Evolutionary conservation across 257 asterid genomes (phyloP).

Genomic region (Misopates orontium): DNA sequence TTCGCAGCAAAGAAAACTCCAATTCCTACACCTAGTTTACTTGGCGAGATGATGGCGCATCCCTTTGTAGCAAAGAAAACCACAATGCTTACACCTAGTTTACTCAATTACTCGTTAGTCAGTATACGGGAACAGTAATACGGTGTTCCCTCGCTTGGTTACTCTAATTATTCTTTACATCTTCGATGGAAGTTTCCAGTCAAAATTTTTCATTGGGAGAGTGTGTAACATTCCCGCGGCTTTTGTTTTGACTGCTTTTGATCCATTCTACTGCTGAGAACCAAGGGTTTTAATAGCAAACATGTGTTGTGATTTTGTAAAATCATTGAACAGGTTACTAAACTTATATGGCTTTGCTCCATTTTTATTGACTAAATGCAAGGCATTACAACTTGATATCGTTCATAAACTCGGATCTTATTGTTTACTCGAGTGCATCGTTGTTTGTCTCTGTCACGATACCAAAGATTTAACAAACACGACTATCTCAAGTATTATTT

Average conservation of each 20-base stretch:
- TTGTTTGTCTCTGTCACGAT: too few relatives aligned
- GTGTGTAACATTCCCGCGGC: not conserved
- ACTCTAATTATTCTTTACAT: not conserved
- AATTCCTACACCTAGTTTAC: slow-evolving; percentile 27
- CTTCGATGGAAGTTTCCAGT: not conserved
- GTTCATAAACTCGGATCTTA: too few relatives aligned
- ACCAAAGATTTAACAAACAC: too few relatives aligned
- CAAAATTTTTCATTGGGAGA: not conserved
- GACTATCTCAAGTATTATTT: too few relatives aligned
- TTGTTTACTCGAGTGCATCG: too few relatives aligned
- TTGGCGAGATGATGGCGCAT: slow-evolving; percentile 84
- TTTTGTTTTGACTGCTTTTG: not conserved
- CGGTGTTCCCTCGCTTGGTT: not conserved
- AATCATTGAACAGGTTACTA: too few relatives aligned
- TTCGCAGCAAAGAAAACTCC: slow-evolving; percentile 59
- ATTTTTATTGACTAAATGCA: too few relatives aligned
- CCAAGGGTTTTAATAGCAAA: too few relatives aligned
- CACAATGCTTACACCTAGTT: slow-evolving; percentile 37
- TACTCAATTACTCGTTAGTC: not conserved
- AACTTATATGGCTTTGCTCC: too few relatives aligned
- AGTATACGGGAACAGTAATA: not conserved
- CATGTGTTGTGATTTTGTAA: too few relatives aligned
- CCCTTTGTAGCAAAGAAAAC: slow-evolving; percentile 56
- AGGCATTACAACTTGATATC: too few relatives aligned
- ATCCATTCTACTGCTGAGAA: not conserved